Conservation (phyloP, 805 yeast species). For the Sugiyamaella floridensis region DNA sequence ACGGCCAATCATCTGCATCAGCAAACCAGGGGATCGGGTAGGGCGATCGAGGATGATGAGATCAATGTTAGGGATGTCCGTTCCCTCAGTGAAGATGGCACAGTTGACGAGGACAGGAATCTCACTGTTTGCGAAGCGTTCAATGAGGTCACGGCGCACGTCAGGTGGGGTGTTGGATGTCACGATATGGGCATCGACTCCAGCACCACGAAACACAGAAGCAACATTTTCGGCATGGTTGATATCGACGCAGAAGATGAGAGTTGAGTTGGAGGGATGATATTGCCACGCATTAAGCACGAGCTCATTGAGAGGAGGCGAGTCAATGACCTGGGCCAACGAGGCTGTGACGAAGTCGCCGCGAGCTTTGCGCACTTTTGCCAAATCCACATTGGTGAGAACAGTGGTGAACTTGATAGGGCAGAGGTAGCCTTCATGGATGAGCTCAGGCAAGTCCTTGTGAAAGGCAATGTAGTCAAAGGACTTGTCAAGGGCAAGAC, state of each 20-base stretch:
- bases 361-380: slow-evolving; percentile 28
- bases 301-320: slow-evolving; percentile 45
- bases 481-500: slow-evolving; percentile 45
- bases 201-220: slow-evolving; percentile 46
- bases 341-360: slow-evolving; percentile 51
- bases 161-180: slow-evolving; percentile 54
- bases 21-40: slow-evolving; percentile 61
- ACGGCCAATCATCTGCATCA: slow-evolving; percentile 86
- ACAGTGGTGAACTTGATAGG: slow-evolving; percentile 62
- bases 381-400: slow-evolving; percentile 40
- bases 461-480: slow-evolving; percentile 74
- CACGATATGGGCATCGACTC: slow-evolving; percentile 64
- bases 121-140: slow-evolving; percentile 53
- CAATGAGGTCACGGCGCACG: slow-evolving; percentile 46
- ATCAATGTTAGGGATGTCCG: slow-evolving; percentile 87
- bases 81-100: slow-evolving; percentile 88
- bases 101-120: slow-evolving; percentile 78
- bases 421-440: slow-evolving; percentile 59
- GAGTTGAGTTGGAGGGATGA: slow-evolving; percentile 43
- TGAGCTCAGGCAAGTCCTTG: slow-evolving; percentile 57
- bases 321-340: slow-evolving; percentile 51
- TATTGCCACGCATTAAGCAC: slow-evolving; percentile 48
- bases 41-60: slow-evolving; percentile 74
- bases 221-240: slow-evolving; percentile 55
- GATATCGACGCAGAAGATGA: slow-evolving; percentile 73